These are phyloP conservation scores for Neurospora sp. DNA, from an alignment of 2,329 filamentous ascomycete genomes.

Conservation along the genomic window DNA sequence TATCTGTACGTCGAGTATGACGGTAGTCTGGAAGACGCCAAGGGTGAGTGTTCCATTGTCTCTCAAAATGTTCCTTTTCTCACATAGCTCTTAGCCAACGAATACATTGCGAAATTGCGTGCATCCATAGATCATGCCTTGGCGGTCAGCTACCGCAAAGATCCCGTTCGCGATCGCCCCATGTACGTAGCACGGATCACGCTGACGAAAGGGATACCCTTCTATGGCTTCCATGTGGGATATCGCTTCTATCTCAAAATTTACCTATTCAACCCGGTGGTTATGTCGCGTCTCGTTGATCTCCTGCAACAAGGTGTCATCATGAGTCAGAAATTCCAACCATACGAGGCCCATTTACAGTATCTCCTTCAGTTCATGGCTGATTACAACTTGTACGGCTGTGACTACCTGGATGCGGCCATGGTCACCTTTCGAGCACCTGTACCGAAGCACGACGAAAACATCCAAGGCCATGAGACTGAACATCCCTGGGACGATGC, in stretches of 20 bases:
- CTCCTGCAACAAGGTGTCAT: slow-evolving; percentile 81
- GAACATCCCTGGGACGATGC: slow-evolving; percentile 71
- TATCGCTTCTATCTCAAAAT: slow-evolving; percentile 89
- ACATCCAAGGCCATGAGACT: slow-evolving; percentile 39
- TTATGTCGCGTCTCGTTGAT: slow-evolving; percentile 82
- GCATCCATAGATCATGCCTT: slow-evolving; percentile 85
- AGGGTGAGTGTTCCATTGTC: slow-evolving; percentile 42
- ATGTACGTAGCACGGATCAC: slow-evolving; percentile 83
- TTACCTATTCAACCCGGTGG: slow-evolving; percentile 78
- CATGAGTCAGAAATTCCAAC: slow-evolving; percentile 74
- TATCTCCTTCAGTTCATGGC: slow-evolving; percentile 96
- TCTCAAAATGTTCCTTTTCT: neutral
- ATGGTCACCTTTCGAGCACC: slow-evolving; percentile 66
- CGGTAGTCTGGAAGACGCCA: slow-evolving; percentile 54
- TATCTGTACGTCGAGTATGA: slow-evolving; percentile 89
- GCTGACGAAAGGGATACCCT: slow-evolving; percentile 84
- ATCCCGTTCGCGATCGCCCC: slow-evolving; percentile 55
- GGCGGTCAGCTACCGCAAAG: slow-evolving; percentile 72
- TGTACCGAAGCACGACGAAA: slow-evolving; percentile 52
- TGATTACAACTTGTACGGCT: slow-evolving; percentile 96
- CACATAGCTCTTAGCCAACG: slow-evolving; percentile 43
- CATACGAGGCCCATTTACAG: slow-evolving; percentile 88
- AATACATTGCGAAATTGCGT: slow-evolving; percentile 69
- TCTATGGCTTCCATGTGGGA: slow-evolving; percentile 92
- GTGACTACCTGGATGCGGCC: slow-evolving; percentile 67